Evolutionary conservation across 768 basidiomycete species (phyloP).

Genomic region (Sporobolomyces pararoseus): DNA sequence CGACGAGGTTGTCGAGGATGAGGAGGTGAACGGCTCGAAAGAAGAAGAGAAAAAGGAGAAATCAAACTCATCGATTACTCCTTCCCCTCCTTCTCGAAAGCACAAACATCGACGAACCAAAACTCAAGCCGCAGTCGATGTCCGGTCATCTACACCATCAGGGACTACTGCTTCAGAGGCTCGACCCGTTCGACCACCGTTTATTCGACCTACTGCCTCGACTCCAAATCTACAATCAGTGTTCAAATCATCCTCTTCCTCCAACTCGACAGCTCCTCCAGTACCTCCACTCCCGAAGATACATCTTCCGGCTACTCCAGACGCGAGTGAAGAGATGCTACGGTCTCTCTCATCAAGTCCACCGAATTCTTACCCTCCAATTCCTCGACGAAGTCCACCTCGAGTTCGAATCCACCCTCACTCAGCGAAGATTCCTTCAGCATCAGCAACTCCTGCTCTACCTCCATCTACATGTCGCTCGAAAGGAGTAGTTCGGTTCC

Average conservation of each 20-base stretch:
- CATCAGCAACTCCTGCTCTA: background rate
- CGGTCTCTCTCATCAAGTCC: slow-evolving; percentile 24
- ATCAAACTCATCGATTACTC: slow-evolving; percentile 36
- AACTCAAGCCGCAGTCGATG: slow-evolving; percentile 13
- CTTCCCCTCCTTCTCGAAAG: slow-evolving; percentile 57
- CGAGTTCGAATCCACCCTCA: slow-evolving; percentile 56
- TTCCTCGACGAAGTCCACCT: slow-evolving; percentile 59
- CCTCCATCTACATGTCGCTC: slow-evolving; percentile 10
- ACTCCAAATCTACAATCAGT: slow-evolving; percentile 59
- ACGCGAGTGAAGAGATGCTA: slow-evolving; percentile 42
- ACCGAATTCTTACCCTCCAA: background rate
- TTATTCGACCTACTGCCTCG: slow-evolving; percentile 63
- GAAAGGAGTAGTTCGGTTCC: slow-evolving; percentile 31
- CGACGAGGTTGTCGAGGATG: slow-evolving; percentile 18
- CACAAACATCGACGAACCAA: slow-evolving; percentile 22
- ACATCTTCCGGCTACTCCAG: background rate
- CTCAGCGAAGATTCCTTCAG: background rate
- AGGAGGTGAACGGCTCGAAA: slow-evolving; percentile 1
- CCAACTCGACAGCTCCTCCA: slow-evolving; percentile 4
- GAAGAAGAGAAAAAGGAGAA: background rate
- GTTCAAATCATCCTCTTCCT: slow-evolving; percentile 16
- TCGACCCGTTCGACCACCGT: slow-evolving; percentile 48
- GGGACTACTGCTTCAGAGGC: background rate
- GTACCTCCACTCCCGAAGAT: slow-evolving; percentile 11
- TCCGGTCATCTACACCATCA: background rate